Evolutionary conservation across 2,329 filamentous ascomycete species (phyloP), one percentile per base, ranked within the genome.

Genomic region (Ilyonectria mors-panacis): DNA sequence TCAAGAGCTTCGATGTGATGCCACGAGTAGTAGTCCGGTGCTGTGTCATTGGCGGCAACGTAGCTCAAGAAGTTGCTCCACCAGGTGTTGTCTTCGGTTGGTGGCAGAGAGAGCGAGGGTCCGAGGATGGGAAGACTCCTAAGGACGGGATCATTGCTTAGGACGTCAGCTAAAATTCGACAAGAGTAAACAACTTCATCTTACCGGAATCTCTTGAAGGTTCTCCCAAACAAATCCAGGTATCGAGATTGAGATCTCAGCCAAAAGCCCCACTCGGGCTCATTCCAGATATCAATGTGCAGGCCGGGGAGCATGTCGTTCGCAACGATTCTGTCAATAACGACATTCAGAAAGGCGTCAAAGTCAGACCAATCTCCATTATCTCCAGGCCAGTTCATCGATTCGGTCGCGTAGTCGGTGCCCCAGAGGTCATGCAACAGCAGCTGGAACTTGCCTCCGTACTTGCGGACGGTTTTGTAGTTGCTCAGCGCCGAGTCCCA

Each of bases 261-360:
- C 53, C 53, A 56, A 21, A 56, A 56, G 3, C 53, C 53, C 53
- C 53, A 56, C 17, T 56, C 53, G 4, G 53, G 35, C 23, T 56
- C 53, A 42, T 56, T 56, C 53, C 53, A 56, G 17, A 56, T 56
- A 17, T 56, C 53, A 17, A 56, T 56, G 15, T 56, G 53, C 26
- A 56, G 53, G 17, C 53, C 35, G 5, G 35, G 10, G n/a, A 15
- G 13, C 53, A 56, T 56, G 21, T 42, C 21, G 23, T 56, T 56
- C 2, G 37, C 21, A 5, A 56, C 53, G 28, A 56, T 56, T 56
- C 53, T 56, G 35, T 26, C 23, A 23, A 56, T 42, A 15, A 56
- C 17, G 8, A 17, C 23, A 15, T 56, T 15, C 23, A 44, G 42
- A 33, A 56, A 56, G 13, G 30, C 6, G 21, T 56, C 53, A 23